Conservation (phyloP, 2,329 filamentous ascomycete genomes). For the Sporothrix pseudoabietina region DNA sequence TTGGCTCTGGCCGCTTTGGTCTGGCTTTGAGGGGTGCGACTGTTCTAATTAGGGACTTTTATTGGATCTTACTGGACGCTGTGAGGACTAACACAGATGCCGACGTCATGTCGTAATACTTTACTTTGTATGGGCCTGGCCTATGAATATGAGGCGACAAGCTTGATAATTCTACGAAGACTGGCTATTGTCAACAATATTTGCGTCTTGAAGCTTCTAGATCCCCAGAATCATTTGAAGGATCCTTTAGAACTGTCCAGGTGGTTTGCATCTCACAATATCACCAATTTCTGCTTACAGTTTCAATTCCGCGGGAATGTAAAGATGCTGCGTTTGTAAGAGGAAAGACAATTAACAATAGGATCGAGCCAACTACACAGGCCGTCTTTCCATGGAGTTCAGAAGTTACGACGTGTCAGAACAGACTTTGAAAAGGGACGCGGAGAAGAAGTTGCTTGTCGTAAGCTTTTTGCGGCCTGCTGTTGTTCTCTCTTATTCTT, state of each 20-base stretch:
- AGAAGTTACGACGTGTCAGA: background rate
- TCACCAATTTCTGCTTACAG: background rate
- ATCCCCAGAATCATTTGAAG: background rate
- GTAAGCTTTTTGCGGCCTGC: background rate
- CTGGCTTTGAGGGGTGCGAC: slow-evolving; percentile 2
- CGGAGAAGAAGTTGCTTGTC: background rate
- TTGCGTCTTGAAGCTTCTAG: background rate
- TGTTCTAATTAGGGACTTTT: background rate
- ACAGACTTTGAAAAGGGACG: background rate
- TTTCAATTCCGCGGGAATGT: background rate
- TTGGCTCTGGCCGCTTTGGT: background rate
- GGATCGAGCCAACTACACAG: no score
- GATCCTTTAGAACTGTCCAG: background rate
- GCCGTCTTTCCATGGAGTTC: background rate
- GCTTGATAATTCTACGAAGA: background rate
- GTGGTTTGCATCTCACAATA: background rate
- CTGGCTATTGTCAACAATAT: background rate
- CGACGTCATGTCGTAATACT: background rate
- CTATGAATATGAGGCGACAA: slow-evolving; percentile 1
- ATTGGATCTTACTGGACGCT: background rate
- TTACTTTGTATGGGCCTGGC: background rate
- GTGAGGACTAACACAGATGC: background rate
- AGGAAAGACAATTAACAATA: background rate
- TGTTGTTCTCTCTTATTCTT: background rate
- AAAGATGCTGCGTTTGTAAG: background rate